These are phyloP conservation scores for Triticum urartu DNA, from an alignment of 176 grass and related monocot species.

Conservation along the genomic window DNA sequence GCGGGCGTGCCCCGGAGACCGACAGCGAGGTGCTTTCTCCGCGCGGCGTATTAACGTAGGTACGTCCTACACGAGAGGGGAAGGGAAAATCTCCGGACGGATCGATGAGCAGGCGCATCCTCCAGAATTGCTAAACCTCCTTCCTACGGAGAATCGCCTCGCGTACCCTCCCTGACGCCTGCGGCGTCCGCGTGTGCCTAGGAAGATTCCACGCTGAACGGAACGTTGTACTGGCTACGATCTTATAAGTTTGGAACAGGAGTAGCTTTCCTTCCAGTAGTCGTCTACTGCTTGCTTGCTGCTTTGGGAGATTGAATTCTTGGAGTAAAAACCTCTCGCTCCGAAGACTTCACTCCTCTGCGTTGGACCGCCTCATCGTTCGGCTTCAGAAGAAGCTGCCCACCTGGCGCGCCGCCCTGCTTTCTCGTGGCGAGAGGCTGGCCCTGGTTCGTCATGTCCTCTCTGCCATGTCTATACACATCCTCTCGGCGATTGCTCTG, in stretches of 20 bases:
- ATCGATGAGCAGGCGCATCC: background rate
- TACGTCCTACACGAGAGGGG: background rate
- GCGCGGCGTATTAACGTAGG: background rate
- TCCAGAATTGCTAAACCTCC: too few species aligned
- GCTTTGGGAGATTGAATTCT: background rate
- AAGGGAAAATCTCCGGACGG: background rate
- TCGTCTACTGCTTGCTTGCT: background rate
- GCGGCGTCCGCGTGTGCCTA: too few species aligned
- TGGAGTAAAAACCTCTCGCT: background rate
- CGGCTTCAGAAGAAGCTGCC: too few species aligned
- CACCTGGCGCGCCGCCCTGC: too few species aligned
- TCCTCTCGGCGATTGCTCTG: too few species aligned
- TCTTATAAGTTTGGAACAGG: background rate
- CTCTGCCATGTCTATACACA: too few species aligned
- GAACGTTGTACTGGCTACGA: background rate
- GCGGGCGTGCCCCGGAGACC: conserved; percentile 13
- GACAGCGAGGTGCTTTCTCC: conserved; percentile 7
- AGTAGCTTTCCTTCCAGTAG: background rate
- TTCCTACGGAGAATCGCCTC: too few species aligned
- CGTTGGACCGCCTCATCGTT: too few species aligned
- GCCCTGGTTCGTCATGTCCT: too few species aligned
- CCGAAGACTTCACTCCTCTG: too few species aligned
- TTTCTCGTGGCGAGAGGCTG: too few species aligned
- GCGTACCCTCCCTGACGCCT: background rate
- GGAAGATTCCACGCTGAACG: conserved; percentile 30